A percentile compares a stretch with the other conserved stretches of the same genome.
Evolutionary conservation across 2,329 filamentous ascomycete genomes (phyloP).

Genomic region (Ceratocystis eucalypticola): DNA sequence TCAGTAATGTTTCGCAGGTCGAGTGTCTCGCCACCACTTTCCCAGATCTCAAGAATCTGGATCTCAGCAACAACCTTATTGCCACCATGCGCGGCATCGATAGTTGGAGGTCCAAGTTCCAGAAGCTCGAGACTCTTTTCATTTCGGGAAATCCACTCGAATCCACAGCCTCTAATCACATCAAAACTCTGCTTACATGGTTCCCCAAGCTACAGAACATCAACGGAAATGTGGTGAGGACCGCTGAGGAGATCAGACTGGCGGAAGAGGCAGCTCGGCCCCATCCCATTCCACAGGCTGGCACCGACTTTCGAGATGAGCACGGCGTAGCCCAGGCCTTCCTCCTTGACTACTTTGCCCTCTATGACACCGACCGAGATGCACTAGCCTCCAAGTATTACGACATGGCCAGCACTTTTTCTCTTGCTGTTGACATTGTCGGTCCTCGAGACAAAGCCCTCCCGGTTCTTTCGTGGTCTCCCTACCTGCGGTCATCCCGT

Average conservation of each 20-base stretch:
- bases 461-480: constrained; percentile 48
- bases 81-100: constrained; percentile 52
- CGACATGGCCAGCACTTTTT: constrained; percentile 62
- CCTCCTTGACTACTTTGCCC: constrained; percentile 56
- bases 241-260: constrained; percentile 53
- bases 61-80: constrained; percentile 75
- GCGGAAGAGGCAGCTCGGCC: constrained; percentile 37
- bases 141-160: constrained; percentile 65
- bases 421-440: constrained; percentile 54
- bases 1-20: constrained; percentile 58
- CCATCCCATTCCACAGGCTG: constrained; percentile 46
- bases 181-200: constrained; percentile 60
- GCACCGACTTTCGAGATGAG: constrained; percentile 61
- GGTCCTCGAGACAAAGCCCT: constrained; percentile 36
- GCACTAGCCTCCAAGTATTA: constrained; percentile 55
- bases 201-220: constrained; percentile 69
- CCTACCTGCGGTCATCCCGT: constrained; percentile 64
- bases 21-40: constrained; percentile 65
- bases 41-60: constrained; percentile 74
- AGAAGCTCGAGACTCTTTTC: constrained; percentile 65
- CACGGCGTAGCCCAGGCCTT: constrained; percentile 63
- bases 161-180: constrained; percentile 43
- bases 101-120: constrained; percentile 68
- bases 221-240: constrained; percentile 61
- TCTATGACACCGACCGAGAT: constrained; percentile 59